Conservation (phyloP, 108 stramenopile genomes). For the Skeletonema tropicum region DNA sequence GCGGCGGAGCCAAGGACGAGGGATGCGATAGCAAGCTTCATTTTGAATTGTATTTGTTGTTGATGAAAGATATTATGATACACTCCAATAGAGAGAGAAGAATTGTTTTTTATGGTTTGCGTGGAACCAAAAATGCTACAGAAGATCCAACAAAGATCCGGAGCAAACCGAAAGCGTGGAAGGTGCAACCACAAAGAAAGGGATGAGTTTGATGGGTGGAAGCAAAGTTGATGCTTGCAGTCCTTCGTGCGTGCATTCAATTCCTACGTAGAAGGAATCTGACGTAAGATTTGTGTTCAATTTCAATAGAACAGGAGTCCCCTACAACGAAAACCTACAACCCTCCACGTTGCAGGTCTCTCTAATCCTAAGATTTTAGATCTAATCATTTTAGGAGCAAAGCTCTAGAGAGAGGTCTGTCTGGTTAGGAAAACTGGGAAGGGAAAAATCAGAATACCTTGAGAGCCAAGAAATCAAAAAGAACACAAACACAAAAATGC, state of each 20-base stretch:
- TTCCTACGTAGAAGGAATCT: not conserved
- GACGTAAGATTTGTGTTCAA: not conserved
- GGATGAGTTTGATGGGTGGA: not conserved
- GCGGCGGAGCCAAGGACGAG: slow-evolving; percentile 51
- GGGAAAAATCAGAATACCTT: not conserved
- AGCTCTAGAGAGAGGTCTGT: not conserved
- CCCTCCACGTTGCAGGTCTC: no score
- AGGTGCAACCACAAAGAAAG: not conserved
- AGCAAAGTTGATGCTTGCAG: not conserved
- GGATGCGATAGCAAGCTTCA: slow-evolving; percentile 56
- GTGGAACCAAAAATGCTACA: slow-evolving; percentile 1
- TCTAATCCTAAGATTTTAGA: no score
- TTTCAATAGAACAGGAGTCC: not conserved
- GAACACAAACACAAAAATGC: not conserved
- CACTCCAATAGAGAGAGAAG: no score
- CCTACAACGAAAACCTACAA: not conserved
- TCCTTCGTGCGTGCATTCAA: not conserved
- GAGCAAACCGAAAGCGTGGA: not conserved
- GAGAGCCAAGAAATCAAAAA: not conserved
- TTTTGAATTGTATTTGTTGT: slow-evolving; percentile 23
- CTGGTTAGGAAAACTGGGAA: not conserved
- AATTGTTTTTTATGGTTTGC: slow-evolving; percentile 2
- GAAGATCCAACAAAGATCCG: slow-evolving; percentile 4
- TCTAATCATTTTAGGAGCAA: no score
- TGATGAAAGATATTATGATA: not conserved